Evolutionary conservation across 306 rosid species (phyloP).

Genomic region (Vigna hirtella): DNA sequence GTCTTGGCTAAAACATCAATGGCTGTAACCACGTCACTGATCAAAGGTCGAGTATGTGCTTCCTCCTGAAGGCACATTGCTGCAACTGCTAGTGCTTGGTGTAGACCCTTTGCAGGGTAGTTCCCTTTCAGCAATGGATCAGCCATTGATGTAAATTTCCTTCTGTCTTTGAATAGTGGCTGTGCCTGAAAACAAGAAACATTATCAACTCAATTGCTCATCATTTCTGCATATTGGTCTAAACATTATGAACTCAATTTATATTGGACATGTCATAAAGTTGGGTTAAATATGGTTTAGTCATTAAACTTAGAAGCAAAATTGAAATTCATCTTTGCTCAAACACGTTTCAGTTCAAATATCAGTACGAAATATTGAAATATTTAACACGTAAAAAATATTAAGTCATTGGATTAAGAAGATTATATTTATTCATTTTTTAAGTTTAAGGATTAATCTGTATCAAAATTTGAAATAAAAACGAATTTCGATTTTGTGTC

Average conservation of each 20-base stretch:
- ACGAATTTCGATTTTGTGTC: too few relatives aligned
- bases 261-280: background rate
- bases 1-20: slow-evolving; percentile 57
- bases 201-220: background rate
- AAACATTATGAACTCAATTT: background rate
- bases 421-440: too few relatives aligned
- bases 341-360: too few relatives aligned
- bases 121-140: slow-evolving; percentile 76
- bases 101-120: slow-evolving; percentile 70
- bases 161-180: slow-evolving; percentile 79
- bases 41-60: slow-evolving; percentile 73
- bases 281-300: too few relatives aligned
- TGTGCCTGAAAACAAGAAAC: slow-evolving; percentile 65
- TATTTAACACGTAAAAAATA: too few relatives aligned
- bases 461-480: too few relatives aligned
- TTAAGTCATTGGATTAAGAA: too few relatives aligned
- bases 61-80: slow-evolving; percentile 93
- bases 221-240: background rate
- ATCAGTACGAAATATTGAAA: too few relatives aligned
- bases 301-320: too few relatives aligned
- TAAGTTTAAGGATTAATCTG: too few relatives aligned
- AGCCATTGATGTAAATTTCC: slow-evolving; percentile 61
- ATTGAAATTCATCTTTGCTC: too few relatives aligned
- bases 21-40: slow-evolving; percentile 88
- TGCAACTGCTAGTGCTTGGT: slow-evolving; percentile 95